phyloP scores from a whole-genome alignment of 1,284 basidiomycete species.

The Mycosarcoma maydis region DNA sequence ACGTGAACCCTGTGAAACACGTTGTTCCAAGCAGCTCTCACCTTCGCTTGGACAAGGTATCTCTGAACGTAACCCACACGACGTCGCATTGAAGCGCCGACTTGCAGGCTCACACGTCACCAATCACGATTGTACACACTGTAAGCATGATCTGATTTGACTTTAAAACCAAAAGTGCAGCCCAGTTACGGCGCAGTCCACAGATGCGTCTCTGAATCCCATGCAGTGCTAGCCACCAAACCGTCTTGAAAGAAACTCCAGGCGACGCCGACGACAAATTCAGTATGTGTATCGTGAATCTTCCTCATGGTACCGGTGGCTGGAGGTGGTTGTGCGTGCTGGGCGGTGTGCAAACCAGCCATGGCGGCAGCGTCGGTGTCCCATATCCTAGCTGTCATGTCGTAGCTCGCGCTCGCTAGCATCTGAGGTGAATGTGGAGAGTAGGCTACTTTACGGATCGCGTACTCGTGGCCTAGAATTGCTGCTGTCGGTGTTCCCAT shows the following conservation, averaged over 20 bases:
- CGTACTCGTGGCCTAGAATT: slow-evolving; percentile 69
- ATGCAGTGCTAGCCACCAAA: slow-evolving; percentile 84
- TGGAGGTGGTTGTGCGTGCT: no score
- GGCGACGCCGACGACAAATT: slow-evolving; percentile 89
- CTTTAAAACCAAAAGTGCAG: not conserved
- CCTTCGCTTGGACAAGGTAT: no score
- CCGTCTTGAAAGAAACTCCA: slow-evolving; percentile 87
- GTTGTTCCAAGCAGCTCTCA: no score
- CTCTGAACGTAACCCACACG: no score
- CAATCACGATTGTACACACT: no score
- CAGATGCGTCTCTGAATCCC: slow-evolving; percentile 85
- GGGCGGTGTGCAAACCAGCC: no score
- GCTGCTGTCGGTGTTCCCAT: slow-evolving; percentile 41
- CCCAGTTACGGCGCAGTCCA: slow-evolving; percentile 66
- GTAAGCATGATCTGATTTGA: no score
- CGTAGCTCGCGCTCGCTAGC: slow-evolving; percentile 86
- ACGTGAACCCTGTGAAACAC: no score
- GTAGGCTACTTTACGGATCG: slow-evolving; percentile 69
- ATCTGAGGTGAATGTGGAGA: slow-evolving; percentile 76
- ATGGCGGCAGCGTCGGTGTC: slow-evolving; percentile 51
- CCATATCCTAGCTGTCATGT: slow-evolving; percentile 93
- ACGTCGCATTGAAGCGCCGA: no score
- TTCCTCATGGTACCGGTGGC: slow-evolving; percentile 66
- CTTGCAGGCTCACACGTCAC: no score
- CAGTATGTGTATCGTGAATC: slow-evolving; percentile 86